These are phyloP conservation scores for Debaryomyces maramus DNA, from an alignment of 805 yeast species.

Conservation along the genomic window DNA sequence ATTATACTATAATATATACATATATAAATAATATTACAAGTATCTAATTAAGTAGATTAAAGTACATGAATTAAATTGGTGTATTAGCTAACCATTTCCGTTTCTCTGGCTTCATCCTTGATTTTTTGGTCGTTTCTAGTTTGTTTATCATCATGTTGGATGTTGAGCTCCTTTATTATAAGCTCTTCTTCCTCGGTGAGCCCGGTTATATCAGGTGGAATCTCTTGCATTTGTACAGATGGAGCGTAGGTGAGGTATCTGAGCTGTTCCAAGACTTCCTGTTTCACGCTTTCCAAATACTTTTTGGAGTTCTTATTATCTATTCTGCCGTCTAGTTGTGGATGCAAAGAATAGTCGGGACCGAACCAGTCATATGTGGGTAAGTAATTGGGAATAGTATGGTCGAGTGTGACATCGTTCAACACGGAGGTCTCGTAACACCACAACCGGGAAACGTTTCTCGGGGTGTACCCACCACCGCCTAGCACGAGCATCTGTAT, in stretches of 20 bases:
- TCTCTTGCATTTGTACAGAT: constrained; percentile 85
- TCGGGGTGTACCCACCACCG: constrained; percentile 97
- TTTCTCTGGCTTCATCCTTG: constrained; percentile 29
- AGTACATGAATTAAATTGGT: not conserved
- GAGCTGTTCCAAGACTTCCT: constrained; percentile 76
- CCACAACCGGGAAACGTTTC: constrained; percentile 94
- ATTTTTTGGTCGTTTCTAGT: constrained; percentile 9
- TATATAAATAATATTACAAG: not conserved
- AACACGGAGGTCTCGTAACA: constrained; percentile 86
- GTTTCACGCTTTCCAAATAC: constrained; percentile 76
- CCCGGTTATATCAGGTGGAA: constrained; percentile 67
- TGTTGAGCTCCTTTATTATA: constrained; percentile 36
- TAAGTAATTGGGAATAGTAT: constrained; percentile 57
- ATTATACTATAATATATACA: not conserved
- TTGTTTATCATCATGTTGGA: constrained; percentile 22
- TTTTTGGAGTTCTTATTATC: constrained; percentile 85
- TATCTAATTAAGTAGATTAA: not conserved
- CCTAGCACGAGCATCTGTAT: constrained; percentile 90
- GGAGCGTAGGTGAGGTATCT: constrained; percentile 89
- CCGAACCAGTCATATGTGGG: constrained; percentile 84
- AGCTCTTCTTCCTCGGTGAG: constrained; percentile 45
- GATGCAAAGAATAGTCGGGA: constrained; percentile 89
- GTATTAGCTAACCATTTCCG: constrained; percentile 14
- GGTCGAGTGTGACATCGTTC: constrained; percentile 55
- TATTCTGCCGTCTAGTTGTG: constrained; percentile 55